Evolutionary conservation across 768 basidiomycete species (phyloP), one percentile per base, ranked within the genome.

Genomic region (Lepiota venenata): DNA sequence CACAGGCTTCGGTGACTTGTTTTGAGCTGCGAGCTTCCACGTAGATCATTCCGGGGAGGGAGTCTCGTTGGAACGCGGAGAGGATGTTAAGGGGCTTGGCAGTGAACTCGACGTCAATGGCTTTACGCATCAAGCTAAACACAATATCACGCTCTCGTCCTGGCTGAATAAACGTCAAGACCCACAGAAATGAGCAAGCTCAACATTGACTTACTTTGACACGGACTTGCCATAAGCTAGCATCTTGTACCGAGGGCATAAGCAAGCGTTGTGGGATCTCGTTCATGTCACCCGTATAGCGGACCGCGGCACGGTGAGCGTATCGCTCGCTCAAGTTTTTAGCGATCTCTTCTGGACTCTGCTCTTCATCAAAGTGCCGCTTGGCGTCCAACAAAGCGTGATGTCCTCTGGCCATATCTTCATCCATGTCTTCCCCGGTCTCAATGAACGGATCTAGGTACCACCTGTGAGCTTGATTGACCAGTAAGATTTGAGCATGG

Each of bases 181-280:
- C 15, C 36, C 11, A 36, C 3, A 3, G 11, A 21, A 3, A 20
- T 3, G 47, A n/a, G n/a, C 18, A 35, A 29, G n/a, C 16, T 35
- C 11, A 20, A 9, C 35, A 52, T 18, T 32, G 18, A 69, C 77
- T 47, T 63, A 91, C 93, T 82, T 93, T 93, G 60, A 95, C 93
- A 62, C 91, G 80, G 52, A 98, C 84, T 73, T 94, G 93, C 94
- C 95, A 99, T 56, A 99, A 73, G 66, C 84, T 94, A 10, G 96
- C 90, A 67, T 99, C 97, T 50, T 96, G 88, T 0, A 97, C 93
- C 2, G 90, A 92, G 16, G 97, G 97, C 94, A 99, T 98, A 16
- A 98, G 78, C 51, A 98, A 69, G 14, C 93, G 79, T 64, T 98
- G 94, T 1, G 97, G 95, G 21, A 97, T 84, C 59, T 91, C 88